phyloP scores from a whole-genome alignment of 1,284 basidiomycete genomes.

The Ceratobasidium sp. region DNA sequence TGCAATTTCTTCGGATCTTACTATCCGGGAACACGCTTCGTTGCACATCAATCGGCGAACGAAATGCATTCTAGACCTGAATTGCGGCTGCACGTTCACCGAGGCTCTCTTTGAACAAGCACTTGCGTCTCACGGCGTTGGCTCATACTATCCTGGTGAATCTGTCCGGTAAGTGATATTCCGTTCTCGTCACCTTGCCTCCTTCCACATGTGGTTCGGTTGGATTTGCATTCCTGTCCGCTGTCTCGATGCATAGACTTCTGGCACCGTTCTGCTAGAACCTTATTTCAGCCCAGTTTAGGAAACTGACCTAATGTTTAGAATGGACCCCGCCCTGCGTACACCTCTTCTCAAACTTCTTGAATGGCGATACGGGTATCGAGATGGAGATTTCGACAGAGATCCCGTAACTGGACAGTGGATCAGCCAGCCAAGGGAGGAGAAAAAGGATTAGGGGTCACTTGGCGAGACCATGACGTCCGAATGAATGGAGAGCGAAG shows the following conservation, averaged over 20 bases:
- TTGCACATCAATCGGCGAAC: neutral
- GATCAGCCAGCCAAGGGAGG: conserved; percentile 13
- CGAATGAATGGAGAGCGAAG: neutral
- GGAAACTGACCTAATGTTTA: neutral
- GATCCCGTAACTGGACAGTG: conserved; percentile 27
- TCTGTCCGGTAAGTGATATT: conserved; percentile 21
- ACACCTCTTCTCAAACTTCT: conserved; percentile 34
- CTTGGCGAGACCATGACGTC: neutral
- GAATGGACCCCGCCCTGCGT: conserved; percentile 28
- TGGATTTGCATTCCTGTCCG: neutral
- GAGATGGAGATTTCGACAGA: conserved; percentile 25
- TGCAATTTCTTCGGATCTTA: neutral
- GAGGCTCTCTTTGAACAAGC: conserved; percentile 32
- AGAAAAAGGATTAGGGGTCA: conserved; percentile 22
- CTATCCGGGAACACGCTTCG: neutral
- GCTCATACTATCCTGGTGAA: conserved; percentile 32
- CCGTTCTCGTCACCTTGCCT: neutral
- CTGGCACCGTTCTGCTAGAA: neutral
- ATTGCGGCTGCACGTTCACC: conserved; percentile 34
- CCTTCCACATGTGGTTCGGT: neutral
- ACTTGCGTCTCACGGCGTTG: conserved; percentile 27
- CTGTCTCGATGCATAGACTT: neutral
- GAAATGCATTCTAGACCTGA: conserved; percentile 12
- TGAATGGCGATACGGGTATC: conserved; percentile 31
- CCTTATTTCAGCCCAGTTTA: neutral